Percentiles rank a stretch among this genome's conserved stretches.
Conservation (phyloP, 768 basidiomycete genomes). For the Phaeotremella fagi region DNA sequence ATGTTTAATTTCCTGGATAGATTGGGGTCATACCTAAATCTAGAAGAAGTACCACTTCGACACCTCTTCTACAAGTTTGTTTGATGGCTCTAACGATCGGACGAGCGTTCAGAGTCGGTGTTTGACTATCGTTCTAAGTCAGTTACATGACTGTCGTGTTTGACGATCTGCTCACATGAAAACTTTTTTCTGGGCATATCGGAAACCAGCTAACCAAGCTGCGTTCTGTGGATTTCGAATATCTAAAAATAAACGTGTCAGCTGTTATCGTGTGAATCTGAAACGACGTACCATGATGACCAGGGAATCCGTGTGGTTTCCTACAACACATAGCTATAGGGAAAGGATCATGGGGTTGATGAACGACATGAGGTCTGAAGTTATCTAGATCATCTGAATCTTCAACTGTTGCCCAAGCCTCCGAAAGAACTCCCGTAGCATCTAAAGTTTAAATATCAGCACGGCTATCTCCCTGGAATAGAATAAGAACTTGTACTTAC, state of each 20-base stretch:
- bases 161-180: constrained; percentile 56
- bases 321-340: constrained; percentile 67
- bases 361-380: constrained; percentile 61
- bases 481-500: too few species aligned
- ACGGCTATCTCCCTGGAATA: neutral
- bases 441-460: constrained; percentile 7
- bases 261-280: neutral
- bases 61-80: constrained; percentile 59
- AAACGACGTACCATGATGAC: constrained; percentile 44
- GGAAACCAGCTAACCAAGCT: constrained; percentile 64
- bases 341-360: constrained; percentile 57
- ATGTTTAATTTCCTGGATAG: too few species aligned
- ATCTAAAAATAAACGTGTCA: constrained; percentile 39
- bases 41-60: constrained; percentile 60
- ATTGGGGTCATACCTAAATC: constrained; percentile 54
- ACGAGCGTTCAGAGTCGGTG: constrained; percentile 65
- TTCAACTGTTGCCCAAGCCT: constrained; percentile 50
- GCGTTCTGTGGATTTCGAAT: constrained; percentile 60
- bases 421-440: constrained; percentile 49
- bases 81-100: constrained; percentile 61
- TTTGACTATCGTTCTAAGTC: constrained; percentile 53
- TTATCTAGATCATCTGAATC: constrained; percentile 53
- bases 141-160: neutral
- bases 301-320: constrained; percentile 57
- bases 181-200: constrained; percentile 59